phyloP scores from a whole-genome alignment of 441 rosid genomes.

The Macaranga tanarius region DNA sequence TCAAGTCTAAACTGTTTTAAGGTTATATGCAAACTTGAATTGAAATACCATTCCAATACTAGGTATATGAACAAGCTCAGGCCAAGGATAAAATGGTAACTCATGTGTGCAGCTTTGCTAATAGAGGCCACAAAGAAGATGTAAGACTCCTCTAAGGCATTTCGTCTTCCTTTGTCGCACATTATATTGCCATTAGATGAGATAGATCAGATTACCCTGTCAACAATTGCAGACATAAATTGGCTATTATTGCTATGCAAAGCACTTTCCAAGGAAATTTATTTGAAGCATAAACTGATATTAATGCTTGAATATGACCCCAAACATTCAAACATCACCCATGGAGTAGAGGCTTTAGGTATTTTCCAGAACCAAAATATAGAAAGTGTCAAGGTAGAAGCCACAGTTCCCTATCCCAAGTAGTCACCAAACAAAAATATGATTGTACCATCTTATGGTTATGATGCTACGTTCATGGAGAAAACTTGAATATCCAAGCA shows the following conservation, averaged over 20 bases:
- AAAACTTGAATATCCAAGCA: neutral
- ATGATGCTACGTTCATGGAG: neutral
- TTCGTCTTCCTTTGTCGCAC: neutral
- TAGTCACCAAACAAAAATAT: neutral
- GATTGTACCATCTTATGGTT: neutral
- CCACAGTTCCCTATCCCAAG: neutral
- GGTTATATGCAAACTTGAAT: neutral
- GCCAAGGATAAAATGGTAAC: neutral
- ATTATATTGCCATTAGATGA: neutral
- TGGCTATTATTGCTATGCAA: neutral
- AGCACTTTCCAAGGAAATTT: neutral
- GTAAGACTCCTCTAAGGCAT: neutral
- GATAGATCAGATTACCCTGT: slow-evolving; percentile 1
- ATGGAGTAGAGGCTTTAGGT: neutral
- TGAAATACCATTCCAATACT: too few species aligned
- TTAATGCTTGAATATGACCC: neutral
- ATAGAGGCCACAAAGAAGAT: neutral
- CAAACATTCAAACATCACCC: neutral
- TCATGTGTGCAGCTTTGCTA: neutral
- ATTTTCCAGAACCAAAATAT: neutral
- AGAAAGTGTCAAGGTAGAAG: neutral
- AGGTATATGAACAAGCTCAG: neutral
- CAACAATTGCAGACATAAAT: neutral
- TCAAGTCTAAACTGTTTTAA: neutral
- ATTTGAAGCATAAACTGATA: neutral